phyloP scores from a whole-genome alignment of 306 rosid species.

The Cyclanthera cordifolia region DNA sequence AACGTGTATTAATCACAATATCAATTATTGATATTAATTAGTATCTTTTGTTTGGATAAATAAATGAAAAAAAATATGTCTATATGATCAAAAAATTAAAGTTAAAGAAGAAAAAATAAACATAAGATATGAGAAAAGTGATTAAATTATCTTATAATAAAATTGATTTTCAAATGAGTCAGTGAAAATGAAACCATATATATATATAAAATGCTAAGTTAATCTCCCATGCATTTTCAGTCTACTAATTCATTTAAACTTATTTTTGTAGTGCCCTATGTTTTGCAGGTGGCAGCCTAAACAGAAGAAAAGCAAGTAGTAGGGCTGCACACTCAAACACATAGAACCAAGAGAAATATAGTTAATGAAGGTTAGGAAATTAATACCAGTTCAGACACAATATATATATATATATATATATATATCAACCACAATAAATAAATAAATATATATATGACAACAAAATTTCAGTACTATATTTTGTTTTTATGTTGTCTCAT shows the following conservation, averaged over 20 bases:
- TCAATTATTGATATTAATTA: no score
- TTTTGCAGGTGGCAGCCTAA: slow-evolving; percentile 3
- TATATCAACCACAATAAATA: neutral
- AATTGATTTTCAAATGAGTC: neutral
- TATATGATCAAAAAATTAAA: no score
- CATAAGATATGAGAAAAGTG: neutral
- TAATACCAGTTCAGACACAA: neutral
- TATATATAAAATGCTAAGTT: neutral
- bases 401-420: no score
- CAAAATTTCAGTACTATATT: neutral
- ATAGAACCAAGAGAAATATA: slow-evolving; percentile 4
- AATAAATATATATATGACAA: slow-evolving; percentile 1
- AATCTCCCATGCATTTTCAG: neutral
- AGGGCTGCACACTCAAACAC: neutral
- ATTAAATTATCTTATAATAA: no score
- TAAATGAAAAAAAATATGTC: no score
- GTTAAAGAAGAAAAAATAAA: no score
- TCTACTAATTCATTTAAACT: neutral
- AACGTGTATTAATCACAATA: no score
- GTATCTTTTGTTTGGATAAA: no score
- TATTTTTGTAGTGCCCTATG: neutral
- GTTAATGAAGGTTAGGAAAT: neutral
- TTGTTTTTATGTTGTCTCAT: neutral
- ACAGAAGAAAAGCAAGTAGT: neutral
- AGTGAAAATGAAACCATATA: neutral